Percentiles rank a stretch among this genome's conserved stretches.
These are phyloP conservation scores for Scedosporium minutisporum DNA, from an alignment of 2,329 filamentous ascomycete genomes.

Conservation along the genomic window DNA sequence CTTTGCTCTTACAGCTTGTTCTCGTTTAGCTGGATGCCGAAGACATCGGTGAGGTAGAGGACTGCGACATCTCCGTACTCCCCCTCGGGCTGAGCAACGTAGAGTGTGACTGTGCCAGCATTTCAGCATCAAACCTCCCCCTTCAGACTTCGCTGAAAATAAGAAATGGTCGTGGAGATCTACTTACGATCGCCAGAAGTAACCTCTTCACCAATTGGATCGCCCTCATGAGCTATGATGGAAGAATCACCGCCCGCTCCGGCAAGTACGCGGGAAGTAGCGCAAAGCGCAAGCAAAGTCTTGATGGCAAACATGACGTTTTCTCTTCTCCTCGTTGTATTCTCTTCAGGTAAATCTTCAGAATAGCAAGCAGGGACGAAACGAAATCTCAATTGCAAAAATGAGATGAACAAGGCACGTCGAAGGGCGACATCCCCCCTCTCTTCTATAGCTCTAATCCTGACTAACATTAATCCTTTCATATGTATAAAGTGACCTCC, in stretches of 20 bases:
- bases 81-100: conserved; percentile 5
- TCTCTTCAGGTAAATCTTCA: neutral
- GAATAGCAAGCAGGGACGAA: neutral
- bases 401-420: too few species aligned
- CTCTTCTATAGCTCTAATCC: too few species aligned
- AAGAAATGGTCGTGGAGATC: too few species aligned
- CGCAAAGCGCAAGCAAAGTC: neutral
- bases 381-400: neutral
- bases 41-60: conserved; percentile 27
- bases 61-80: conserved; percentile 12
- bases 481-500: neutral
- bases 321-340: neutral
- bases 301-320: neutral
- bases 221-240: conserved; percentile 1
- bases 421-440: too few species aligned
- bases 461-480: neutral
- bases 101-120: conserved; percentile 16
- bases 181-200: neutral
- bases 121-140: conserved; percentile 18
- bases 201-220: neutral
- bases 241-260: neutral
- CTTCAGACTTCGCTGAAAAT: neutral
- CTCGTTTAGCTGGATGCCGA: conserved; percentile 22
- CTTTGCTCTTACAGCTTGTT: conserved; percentile 11
- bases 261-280: neutral